Conservation (phyloP, 2,329 filamentous ascomycete genomes). For the Calycina herbarum region DNA sequence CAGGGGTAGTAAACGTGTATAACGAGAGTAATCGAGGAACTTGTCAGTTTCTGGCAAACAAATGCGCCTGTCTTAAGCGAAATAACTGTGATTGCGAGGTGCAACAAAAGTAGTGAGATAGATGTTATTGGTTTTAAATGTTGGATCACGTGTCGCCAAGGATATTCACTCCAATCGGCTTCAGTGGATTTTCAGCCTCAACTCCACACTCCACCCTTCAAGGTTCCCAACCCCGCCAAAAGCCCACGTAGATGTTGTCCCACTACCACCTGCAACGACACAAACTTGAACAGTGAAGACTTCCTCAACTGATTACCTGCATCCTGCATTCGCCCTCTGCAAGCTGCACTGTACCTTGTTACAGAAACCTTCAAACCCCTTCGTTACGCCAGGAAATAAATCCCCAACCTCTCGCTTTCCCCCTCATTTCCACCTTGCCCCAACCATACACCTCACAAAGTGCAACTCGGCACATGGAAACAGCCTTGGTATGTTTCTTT, state of each 20-base stretch:
- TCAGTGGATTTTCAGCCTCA: no score
- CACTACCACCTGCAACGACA: neutral
- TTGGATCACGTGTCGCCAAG: neutral
- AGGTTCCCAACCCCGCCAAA: constrained; percentile 1
- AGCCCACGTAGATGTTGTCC: neutral
- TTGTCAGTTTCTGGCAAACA: no score
- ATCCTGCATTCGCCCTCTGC: neutral
- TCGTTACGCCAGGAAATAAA: neutral
- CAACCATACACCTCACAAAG: neutral
- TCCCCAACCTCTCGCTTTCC: neutral
- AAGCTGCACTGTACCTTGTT: neutral
- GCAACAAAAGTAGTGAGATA: neutral
- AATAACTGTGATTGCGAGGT: neutral
- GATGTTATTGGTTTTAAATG: neutral
- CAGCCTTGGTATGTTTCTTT: neutral
- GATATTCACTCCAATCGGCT: no score
- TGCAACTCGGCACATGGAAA: neutral
- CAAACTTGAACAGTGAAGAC: neutral
- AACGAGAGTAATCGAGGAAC: no score
- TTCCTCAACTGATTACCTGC: neutral
- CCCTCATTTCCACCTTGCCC: neutral
- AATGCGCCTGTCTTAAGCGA: no score
- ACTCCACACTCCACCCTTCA: neutral
- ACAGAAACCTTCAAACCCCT: neutral
- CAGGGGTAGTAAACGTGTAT: no score